Evolutionary conservation across 1,284 basidiomycete species (phyloP), one percentile per base, ranked within the genome.

Genomic region (Sanghuangporus weigelae): DNA sequence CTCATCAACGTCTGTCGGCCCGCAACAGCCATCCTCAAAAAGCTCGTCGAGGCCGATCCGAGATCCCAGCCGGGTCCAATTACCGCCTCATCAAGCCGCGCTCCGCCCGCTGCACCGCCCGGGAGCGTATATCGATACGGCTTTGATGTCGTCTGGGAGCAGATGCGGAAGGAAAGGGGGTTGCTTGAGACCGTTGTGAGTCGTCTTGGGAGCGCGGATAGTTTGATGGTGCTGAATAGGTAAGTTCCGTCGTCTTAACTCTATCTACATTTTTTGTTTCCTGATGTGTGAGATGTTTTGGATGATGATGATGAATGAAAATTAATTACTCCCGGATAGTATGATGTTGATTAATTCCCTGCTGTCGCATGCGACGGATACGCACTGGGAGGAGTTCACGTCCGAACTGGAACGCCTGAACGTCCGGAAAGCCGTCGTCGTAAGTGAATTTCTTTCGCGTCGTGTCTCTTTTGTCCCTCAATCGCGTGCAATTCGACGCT

Each of bases 1-100:
- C 83, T 88, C n/a, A 87, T 96, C 79, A 99, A 99, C 68, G 91
- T 98, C 67, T 93, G 93, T 69, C 87, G 96, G n/a, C 96, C 96
- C 11, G 95, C 96, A 1, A 97, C 95, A n/a, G 89, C 92, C 51
- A 95, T 96, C 64, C 81, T 96, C 65, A 92, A 93, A 77, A 89
- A 89, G 69, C 83, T 96, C 19, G 92, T 95, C 26, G 90, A 92
- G 71, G 91, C 90, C 8, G 89, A 92, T 69, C 88, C 89, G 7
- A 75, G 79, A 67, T 86, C 78, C 67, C 83, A 84, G 19, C 83
- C 86, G 2, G 86, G 85, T 7, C 77, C 81, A 0, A 72, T 81
- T 59, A 67, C 80, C 26, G 78, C 86, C 10, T 83, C 86, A 68
- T 85, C 87, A n/a, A 90, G 87, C 69, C 79, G 77, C 66, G 73